Percentiles rank a stretch among this genome's conserved stretches.
Conservation (phyloP, 2,329 filamentous ascomycete genomes). For the Fusarium staphyleae region DNA sequence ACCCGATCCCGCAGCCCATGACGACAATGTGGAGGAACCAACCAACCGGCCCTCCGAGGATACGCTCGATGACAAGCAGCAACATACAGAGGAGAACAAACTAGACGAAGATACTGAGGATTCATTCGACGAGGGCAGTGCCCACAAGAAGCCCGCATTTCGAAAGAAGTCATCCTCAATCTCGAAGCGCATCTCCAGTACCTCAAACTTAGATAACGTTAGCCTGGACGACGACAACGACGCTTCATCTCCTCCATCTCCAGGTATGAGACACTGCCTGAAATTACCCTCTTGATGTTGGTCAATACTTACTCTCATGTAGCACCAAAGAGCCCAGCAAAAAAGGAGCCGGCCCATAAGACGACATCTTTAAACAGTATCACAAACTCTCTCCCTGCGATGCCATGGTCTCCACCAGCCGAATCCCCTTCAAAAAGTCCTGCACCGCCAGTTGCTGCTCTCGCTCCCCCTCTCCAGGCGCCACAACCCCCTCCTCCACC, state of each 20-base stretch:
- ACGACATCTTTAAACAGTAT: constrained; percentile 73
- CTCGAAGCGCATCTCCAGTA: constrained; percentile 56
- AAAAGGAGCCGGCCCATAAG: constrained; percentile 56
- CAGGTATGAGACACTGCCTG: constrained; percentile 42
- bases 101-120: constrained; percentile 26
- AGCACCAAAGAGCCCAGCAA: constrained; percentile 46
- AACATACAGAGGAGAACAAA: constrained; percentile 16
- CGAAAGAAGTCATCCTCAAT: constrained; percentile 49
- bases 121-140: constrained; percentile 24
- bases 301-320: constrained; percentile 28
- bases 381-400: constrained; percentile 73
- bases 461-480: constrained; percentile 44
- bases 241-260: constrained; percentile 33
- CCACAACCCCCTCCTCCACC: constrained; percentile 44
- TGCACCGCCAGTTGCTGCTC: constrained; percentile 44
- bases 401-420: constrained; percentile 73
- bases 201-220: constrained; percentile 64
- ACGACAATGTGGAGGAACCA: constrained; percentile 17
- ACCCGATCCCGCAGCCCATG: constrained; percentile 38
- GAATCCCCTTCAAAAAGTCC: constrained; percentile 57
- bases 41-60: constrained; percentile 21
- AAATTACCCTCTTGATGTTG: neutral
- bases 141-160: constrained; percentile 24
- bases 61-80: constrained; percentile 3
- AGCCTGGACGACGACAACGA: constrained; percentile 67